Evolutionary conservation across 1,139 yeast species (phyloP).

Genomic region (Blastobotrys ciferrii): DNA sequence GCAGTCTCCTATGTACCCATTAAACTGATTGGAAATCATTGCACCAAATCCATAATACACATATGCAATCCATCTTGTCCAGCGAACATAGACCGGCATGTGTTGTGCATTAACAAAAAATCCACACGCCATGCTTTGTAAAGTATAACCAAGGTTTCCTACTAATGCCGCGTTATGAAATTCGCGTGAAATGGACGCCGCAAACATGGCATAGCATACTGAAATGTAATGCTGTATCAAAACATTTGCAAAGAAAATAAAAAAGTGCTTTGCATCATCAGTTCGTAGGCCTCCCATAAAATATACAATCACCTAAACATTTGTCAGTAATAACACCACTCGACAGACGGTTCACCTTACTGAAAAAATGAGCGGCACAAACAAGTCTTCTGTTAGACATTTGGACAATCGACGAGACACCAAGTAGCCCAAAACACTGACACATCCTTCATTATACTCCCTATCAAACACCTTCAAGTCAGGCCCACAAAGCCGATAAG

Average conservation of each 20-base stretch:
- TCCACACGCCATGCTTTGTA: conserved; percentile 79
- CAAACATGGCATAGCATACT: conserved; percentile 53
- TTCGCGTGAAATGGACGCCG: conserved; percentile 61
- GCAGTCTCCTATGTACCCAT: conserved; percentile 60
- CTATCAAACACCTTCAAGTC: conserved; percentile 72
- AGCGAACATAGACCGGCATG: conserved; percentile 82
- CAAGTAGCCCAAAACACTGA: conserved; percentile 65
- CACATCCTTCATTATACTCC: conserved; percentile 70
- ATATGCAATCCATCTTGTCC: conserved; percentile 75
- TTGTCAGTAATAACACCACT: conserved; percentile 8
- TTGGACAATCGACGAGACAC: conserved; percentile 67
- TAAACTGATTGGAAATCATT: conserved; percentile 60
- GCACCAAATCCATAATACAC: conserved; percentile 81
- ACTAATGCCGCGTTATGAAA: conserved; percentile 64
- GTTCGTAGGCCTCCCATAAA: conserved; percentile 75
- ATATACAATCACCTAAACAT: conserved; percentile 48
- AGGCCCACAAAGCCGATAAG: conserved; percentile 64
- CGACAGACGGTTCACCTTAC: conserved; percentile 12
- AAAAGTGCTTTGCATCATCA: conserved; percentile 49
- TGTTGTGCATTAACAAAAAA: conserved; percentile 70
- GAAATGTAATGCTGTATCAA: conserved; percentile 58
- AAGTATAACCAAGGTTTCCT: conserved; percentile 62
- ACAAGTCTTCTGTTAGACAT: conserved; percentile 65
- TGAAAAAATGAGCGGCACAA: conserved; percentile 59
- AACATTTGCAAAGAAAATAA: conserved; percentile 58